Evolutionary conservation across 1,284 basidiomycete genomes (phyloP), one percentile per base, ranked within the genome.

Genomic region (Pseudozyma sp.): DNA sequence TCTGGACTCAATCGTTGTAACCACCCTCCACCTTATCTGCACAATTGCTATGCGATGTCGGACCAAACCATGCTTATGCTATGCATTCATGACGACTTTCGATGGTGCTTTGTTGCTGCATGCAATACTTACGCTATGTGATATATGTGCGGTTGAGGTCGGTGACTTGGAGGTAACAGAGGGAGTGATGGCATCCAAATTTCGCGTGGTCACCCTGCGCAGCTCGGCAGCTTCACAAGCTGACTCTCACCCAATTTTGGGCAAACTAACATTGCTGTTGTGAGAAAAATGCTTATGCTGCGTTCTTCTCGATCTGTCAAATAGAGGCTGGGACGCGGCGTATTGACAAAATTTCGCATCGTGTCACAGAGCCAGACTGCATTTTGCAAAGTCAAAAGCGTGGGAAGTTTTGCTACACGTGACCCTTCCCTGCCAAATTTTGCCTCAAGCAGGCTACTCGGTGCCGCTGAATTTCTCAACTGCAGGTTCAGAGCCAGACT

Each of bases 61-160:
- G 31, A 34, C 13, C 34, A 25, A 34, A 5, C 6, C 5, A 47
- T 47, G 45, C 18, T 11, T 3, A 25, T 21, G 12, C 45, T 44
- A 18, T 25, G 16, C 18, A 6, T 47, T 10, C 45, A 3, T 47
- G 19, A 47, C 12, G 18, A 16, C 25, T 13, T 40, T 6, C 42
- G 40, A 53, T 53, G 25, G 14, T 18, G 3, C 8, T 53, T 40
- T 38, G 40, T 43, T 34, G 40, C 34, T 36, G n/a, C 34, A 19
- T 51, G 38, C 44, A 57, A 14, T 43, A 71, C 69, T 71, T 71
- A 71, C 69, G 69, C 69, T 71, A 71, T 71, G 63, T 61, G 12
- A 66, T 71, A 45, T 58, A 62, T 71, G 44, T 66, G 63, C 63
- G 69, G 69, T 31, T 71, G 69, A 61, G 69, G 69, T 71, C 63